Evolutionary conservation across 1,284 basidiomycete species (phyloP).

Genomic region (Rhodotorula sp.): DNA sequence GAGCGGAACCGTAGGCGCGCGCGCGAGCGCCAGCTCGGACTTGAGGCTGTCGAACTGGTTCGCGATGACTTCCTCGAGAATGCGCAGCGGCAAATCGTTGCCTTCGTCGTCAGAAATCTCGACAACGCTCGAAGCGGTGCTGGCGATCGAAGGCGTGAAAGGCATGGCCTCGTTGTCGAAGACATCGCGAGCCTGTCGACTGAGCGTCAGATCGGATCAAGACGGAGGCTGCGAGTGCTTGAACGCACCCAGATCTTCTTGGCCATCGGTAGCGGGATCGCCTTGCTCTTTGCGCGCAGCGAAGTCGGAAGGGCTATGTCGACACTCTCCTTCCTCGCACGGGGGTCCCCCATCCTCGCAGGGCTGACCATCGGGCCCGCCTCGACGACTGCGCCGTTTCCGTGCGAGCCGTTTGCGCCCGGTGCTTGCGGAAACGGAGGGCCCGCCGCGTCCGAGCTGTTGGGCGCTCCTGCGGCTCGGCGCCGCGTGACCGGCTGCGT

Average conservation of each 20-base stretch:
- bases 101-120: conserved; percentile 8
- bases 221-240: not conserved
- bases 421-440: not conserved
- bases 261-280: conserved; percentile 8
- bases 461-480: not conserved
- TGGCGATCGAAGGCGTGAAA: not conserved
- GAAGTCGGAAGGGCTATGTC: conserved; percentile 12
- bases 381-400: not conserved
- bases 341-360: conserved; percentile 12
- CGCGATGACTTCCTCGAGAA: conserved; percentile 28
- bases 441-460: not conserved
- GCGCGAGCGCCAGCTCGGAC: conserved; percentile 6
- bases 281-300: conserved; percentile 9
- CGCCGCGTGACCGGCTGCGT: not conserved
- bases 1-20: not conserved
- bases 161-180: not conserved
- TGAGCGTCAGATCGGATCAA: too few species aligned
- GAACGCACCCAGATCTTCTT: not conserved
- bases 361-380: not conserved
- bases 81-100: conserved; percentile 23
- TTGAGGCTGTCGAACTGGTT: conserved; percentile 21
- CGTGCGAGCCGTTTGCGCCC: not conserved
- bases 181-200: not conserved
- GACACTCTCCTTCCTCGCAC: conserved; percentile 11
- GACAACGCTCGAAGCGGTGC: not conserved